phyloP scores from a whole-genome alignment of 2,329 filamentous ascomycete species.

The Penicillium capsulatum region DNA sequence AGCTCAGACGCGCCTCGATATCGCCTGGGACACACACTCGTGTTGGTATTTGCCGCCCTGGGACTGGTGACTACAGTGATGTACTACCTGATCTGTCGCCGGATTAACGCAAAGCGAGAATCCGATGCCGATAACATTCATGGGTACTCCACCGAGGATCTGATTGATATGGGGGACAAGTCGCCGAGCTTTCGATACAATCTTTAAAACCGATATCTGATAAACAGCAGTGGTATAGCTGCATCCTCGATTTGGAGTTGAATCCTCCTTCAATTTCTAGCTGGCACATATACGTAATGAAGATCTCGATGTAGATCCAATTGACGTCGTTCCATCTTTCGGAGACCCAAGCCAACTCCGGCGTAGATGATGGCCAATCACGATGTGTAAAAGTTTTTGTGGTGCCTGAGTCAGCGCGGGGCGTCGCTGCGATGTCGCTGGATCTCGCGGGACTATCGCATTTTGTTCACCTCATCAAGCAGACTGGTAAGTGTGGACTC shows the following conservation, averaged over 20 bases:
- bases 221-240: no score
- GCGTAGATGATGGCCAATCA: neutral
- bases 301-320: no score
- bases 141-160: no score
- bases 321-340: no score
- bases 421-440: constrained; percentile 32
- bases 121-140: no score
- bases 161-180: constrained; percentile 11
- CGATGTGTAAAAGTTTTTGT: neutral
- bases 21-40: constrained; percentile 11
- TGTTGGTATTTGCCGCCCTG: constrained; percentile 8
- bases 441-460: constrained; percentile 7
- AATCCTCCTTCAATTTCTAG: no score
- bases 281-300: no score
- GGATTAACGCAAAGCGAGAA: constrained; percentile 4
- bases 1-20: constrained; percentile 11
- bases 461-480: constrained; percentile 6
- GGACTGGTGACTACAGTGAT: constrained; percentile 7
- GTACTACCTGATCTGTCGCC: no score
- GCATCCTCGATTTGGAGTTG: no score
- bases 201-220: no score
- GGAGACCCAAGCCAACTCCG: neutral
- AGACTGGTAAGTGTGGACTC: constrained; percentile 9
- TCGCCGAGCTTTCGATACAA: constrained; percentile 10
- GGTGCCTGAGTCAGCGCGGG: constrained; percentile 20